phyloP scores from a whole-genome alignment of 345 rosid genomes.

The Cochlearia excelsa region DNA sequence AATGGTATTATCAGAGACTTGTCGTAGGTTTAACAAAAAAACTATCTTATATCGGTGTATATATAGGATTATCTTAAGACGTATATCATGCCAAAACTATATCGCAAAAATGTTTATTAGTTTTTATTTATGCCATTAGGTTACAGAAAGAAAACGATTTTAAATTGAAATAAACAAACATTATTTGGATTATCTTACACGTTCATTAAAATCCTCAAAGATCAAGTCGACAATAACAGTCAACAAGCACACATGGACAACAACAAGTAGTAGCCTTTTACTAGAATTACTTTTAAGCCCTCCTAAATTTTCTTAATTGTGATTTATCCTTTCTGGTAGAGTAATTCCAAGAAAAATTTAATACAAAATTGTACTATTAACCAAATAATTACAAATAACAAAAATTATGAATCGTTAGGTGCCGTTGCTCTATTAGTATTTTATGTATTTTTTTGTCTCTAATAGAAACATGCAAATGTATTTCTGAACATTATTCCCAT shows the following conservation, averaged over 20 bases:
- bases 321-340: slow-evolving; percentile 7
- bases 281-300: slow-evolving; percentile 18
- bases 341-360: not conserved
- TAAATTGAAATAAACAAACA: slow-evolving; percentile 10
- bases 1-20: too few species aligned
- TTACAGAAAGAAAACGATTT: slow-evolving; percentile 7
- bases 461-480: not conserved
- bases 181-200: slow-evolving; percentile 11
- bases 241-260: slow-evolving; percentile 34
- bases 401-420: not conserved
- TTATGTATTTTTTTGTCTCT: slow-evolving; percentile 1
- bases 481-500: slow-evolving; percentile 16
- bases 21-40: too few species aligned
- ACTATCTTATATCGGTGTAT: too few species aligned
- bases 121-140: not conserved
- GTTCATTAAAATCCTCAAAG: not conserved
- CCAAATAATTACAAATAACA: not conserved
- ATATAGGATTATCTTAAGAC: too few species aligned
- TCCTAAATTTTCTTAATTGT: not conserved
- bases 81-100: too few species aligned
- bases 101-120: too few species aligned
- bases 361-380: not conserved
- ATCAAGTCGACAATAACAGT: slow-evolving; percentile 22
- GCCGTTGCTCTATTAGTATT: not conserved
- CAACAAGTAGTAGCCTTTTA: slow-evolving; percentile 2